Percentiles rank a stretch among this genome's conserved stretches.
These are phyloP conservation scores for Tylopilus rubrobrunneus DNA, from an alignment of 768 basidiomycete genomes.

Conservation along the genomic window DNA sequence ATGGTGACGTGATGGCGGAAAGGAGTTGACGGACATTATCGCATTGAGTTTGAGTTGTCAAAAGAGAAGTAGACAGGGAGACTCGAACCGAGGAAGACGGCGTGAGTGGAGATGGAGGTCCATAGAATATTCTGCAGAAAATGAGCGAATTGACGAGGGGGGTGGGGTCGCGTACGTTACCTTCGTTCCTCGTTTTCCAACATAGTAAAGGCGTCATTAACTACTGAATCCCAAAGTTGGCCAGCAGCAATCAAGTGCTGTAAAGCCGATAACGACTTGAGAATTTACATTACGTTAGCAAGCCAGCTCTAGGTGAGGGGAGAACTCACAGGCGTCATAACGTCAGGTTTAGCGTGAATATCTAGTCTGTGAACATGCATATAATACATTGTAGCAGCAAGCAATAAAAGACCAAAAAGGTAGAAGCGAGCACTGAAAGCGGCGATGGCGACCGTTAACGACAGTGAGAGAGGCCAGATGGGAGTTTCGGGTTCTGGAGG, in stretches of 20 bases:
- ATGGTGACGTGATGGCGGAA: constrained; percentile 67
- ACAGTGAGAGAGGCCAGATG: constrained; percentile 38
- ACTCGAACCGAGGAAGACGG: constrained; percentile 47
- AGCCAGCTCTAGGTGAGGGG: not conserved
- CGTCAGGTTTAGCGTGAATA: constrained; percentile 38
- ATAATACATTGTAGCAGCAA: constrained; percentile 38
- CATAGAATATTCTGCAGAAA: constrained; percentile 33
- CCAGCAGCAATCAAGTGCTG: constrained; percentile 66
- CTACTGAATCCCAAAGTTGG: constrained; percentile 67
- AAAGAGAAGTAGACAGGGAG: constrained; percentile 67
- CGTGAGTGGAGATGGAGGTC: constrained; percentile 37
- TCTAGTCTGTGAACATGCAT: constrained; percentile 35
- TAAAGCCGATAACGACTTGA: constrained; percentile 61
- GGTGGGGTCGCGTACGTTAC: constrained; percentile 34
- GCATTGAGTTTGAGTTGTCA: constrained; percentile 75
- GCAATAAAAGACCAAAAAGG: constrained; percentile 35
- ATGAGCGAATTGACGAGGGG: not conserved
- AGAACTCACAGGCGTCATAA: constrained; percentile 50
- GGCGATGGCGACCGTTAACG: constrained; percentile 36
- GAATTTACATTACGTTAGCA: constrained; percentile 6
- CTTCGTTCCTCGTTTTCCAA: constrained; percentile 70
- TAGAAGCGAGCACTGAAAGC: constrained; percentile 44
- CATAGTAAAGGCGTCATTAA: constrained; percentile 62
- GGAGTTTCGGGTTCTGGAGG: constrained; percentile 33
- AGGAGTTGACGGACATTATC: constrained; percentile 80